Evolutionary conservation across 176 grass and related monocot genomes (phyloP), one percentile per base, ranked within the genome.

Genomic region (Neostapfia colusana): DNA sequence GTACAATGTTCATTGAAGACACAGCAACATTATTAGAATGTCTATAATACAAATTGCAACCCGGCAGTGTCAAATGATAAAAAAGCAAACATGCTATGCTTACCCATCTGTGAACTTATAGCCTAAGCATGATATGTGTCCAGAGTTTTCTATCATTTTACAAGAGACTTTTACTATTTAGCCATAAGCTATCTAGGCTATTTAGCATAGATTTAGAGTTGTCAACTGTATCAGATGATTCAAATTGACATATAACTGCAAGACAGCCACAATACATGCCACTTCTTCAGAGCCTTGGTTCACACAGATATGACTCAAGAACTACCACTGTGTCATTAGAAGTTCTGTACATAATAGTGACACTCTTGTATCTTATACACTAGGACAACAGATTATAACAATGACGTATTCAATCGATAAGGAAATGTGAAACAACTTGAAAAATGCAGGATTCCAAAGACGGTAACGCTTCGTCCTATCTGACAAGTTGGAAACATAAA

Each of bases 211-310:
- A 35, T 44, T 78, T 31, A 70, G 56, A 67, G 56, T 70, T 56
- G 10, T 38, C 54, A 75, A 76, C 45, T 69, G 50, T 34, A 76
- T 63, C 48, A 45, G 36, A 76, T 54, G 6, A 35, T 58, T 57
- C 27, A 38, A 45, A 48, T 46, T 48, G 13, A 16, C 44, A 46
- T 77, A 82, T 48, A 82, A 55, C 39, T 82, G 21, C 66, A 87
- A 82, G 66, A 66, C 27, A 71, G 8, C 48, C 13, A 59, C 39
- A 72, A 48, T 57, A 41, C 55, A 82, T 77, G 85, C 59, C 77
- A 25, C 80, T 73, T 87, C 50, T 17, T 82, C 15, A 71, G 26
- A 76, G 18, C 38, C 70, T 81, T 69, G 54, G 72, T n/a, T 64
- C 37, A 39, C 57, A 57, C 65, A 82, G 25, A 46, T 60, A 74